Base-by-base conservation (phyloP, 768 basidiomycete species). In the Chalciporus sphaerocephalus region DNA sequence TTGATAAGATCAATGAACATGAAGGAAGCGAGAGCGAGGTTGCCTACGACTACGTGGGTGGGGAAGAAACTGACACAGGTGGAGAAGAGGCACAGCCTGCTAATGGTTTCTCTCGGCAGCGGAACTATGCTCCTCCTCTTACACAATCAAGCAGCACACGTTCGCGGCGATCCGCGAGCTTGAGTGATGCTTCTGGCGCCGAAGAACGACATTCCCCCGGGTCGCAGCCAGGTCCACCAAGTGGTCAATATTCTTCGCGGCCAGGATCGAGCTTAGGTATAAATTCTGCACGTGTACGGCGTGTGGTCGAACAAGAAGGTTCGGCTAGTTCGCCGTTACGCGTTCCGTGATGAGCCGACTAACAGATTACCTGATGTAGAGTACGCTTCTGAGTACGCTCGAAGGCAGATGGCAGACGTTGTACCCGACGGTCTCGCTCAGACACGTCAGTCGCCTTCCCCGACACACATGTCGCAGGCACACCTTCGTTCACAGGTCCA, bases 111-210 rank as follows among this genome's bases (percentile, higher is more conserved):
- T 39, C 49, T 42, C 66, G 62, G 46, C 65, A 58, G 25, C 58
- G 64, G 20, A 62, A 33, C 39, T 55, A 66, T 24, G 60, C 27
- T 21, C 51, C 57, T 20, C 43, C 64, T 40, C 47, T 51, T 38
- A 38, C 59, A 33, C 68, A 69, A 46, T 76, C 78, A 23, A 68
- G 70, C 10, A 69, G 55, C 47, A 71, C 72, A n/a, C 78, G 85
- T 28, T 78, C 83, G 39, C 72, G 87, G 46, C 75, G 87, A 44
- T 88, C 86, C n/a, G 83, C 84, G 13, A 87, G 86, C 61, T 68
- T 89, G 40, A 88, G 85, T 56, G 85, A 88, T 58, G 79, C 81
- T 22, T 58, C 58, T 45, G 51, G 50, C 23, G 66, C 57, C 42
- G 63, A 61, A 35, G 60, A 67, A 40, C 55, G 60, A 6, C 13